Base-by-base conservation (phyloP, 2,329 filamentous ascomycete genomes). In the Penicillium crustosum region DNA sequence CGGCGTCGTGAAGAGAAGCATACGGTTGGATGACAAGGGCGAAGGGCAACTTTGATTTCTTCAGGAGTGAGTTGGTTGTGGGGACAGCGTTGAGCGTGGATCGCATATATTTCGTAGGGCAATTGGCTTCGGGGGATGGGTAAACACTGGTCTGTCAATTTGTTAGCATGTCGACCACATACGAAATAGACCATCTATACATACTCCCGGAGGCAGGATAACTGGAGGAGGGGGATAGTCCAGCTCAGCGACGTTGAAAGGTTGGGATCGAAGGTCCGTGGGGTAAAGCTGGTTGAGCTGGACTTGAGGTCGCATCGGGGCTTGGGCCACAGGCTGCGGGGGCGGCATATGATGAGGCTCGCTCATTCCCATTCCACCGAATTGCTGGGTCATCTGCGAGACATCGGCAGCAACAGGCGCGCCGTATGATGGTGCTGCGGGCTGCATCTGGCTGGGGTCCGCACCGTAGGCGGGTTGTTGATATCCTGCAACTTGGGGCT, bases 21-120 rank as follows among this genome's bases (percentile, higher is more conserved):
- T 97, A 99, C 15, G 94, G 94, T 77, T 97, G 93, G 65, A 99
- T 97, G 62, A 97, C 88, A 38, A 99, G 87, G 41, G 93, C 93
- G 73, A 97, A 96, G 0, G 94, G 94, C 58, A 99, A 83, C 76
- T 93, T 94, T 55, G 93, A 96, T 80, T 97, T 97, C 80, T 97
- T 99, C 59, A 99, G 83, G 27, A 97, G 83, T 21, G 90, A 94
- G 75, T 95, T 86, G 58, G 91, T 97, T 23, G 92, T 96, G 3
- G 94, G 94, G 43, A 97, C 88, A 27, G 91, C 91, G 75, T 97
- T 97, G 63, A 99, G 79, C 6, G 94, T 97, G 21, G 94, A 97
- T 67, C 94, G 90, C 64, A 97, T 88, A 74, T 95, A 99, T 81
- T 95, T 95, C 25, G 93, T 85, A 54, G 91, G 86, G 79, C 93